phyloP scores from a whole-genome alignment of 2,329 filamentous ascomycete genomes.

The Pestalotiopsis sp. region DNA sequence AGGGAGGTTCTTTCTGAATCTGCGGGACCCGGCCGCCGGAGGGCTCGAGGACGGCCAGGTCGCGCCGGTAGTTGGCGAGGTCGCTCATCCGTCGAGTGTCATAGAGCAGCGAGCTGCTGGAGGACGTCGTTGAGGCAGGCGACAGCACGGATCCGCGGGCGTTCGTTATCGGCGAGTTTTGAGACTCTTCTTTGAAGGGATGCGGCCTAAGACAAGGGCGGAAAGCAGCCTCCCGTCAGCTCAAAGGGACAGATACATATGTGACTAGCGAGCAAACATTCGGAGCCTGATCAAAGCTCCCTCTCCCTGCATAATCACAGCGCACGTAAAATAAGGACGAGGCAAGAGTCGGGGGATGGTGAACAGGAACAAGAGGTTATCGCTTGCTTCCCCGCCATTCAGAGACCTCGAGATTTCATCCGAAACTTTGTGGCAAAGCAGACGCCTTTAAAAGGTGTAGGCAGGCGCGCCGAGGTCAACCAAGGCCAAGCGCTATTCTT shows the following conservation, averaged over 20 bases:
- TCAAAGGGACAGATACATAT: slow-evolving; percentile 11
- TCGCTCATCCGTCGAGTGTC: slow-evolving; percentile 62
- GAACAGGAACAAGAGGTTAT: not conserved
- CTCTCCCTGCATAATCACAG: not conserved
- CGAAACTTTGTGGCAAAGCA: slow-evolving; percentile 6
- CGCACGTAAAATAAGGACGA: not conserved
- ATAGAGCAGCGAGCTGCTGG: slow-evolving; percentile 49
- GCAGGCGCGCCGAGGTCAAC: not conserved
- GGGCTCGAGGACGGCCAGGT: slow-evolving; percentile 69
- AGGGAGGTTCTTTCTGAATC: slow-evolving; percentile 61
- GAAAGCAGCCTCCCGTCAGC: slow-evolving; percentile 33
- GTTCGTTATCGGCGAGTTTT: slow-evolving; percentile 51
- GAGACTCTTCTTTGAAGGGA: slow-evolving; percentile 40
- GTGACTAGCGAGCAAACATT: not conserved
- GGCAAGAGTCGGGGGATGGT: not conserved
- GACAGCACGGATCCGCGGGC: slow-evolving; percentile 37
- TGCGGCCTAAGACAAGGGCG: slow-evolving; percentile 26
- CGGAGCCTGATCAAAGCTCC: not conserved
- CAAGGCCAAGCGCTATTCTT: not conserved
- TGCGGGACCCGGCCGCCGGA: slow-evolving; percentile 59
- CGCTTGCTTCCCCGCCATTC: not conserved
- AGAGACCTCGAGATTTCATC: not conserved
- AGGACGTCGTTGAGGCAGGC: slow-evolving; percentile 41
- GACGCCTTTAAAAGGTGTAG: not conserved
- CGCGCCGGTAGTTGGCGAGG: slow-evolving; percentile 71